Percentiles rank a stretch among this genome's conserved stretches.
Conservation (phyloP, 2,329 filamentous ascomycete species). For the Fusarium chaquense region DNA sequence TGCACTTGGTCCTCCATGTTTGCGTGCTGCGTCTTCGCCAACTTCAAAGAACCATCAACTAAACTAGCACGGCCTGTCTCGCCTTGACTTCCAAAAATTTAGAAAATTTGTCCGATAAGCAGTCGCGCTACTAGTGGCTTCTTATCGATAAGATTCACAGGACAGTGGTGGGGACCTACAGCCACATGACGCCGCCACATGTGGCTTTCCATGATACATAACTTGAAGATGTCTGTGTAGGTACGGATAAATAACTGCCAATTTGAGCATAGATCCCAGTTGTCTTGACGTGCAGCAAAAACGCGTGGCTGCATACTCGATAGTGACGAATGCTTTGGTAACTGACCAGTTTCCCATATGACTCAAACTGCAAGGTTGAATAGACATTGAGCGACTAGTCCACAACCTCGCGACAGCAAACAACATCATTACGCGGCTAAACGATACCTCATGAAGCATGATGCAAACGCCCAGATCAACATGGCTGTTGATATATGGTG, state of each 20-base stretch:
- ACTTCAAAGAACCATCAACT: slow-evolving; percentile 39
- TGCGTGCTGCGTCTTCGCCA: slow-evolving; percentile 49
- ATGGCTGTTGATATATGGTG: neutral
- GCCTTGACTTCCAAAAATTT: slow-evolving; percentile 45
- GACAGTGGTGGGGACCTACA: neutral
- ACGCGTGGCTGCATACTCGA: slow-evolving; percentile 4
- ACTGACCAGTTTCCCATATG: neutral
- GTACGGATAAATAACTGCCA: slow-evolving; percentile 27
- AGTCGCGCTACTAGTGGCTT: slow-evolving; percentile 4
- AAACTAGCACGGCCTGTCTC: slow-evolving; percentile 33
- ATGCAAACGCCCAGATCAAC: neutral
- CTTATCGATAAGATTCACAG: slow-evolving; percentile 41
- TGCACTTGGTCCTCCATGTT: slow-evolving; percentile 86
- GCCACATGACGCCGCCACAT: slow-evolving; percentile 12
- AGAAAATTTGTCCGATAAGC: slow-evolving; percentile 45
- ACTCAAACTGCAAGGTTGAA: neutral
- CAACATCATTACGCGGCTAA: slow-evolving; percentile 5
- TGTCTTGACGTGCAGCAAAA: slow-evolving; percentile 15
- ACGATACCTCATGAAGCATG: slow-evolving; percentile 3
- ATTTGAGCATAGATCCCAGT: slow-evolving; percentile 35
- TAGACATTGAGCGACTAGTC: neutral
- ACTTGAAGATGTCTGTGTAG: neutral
- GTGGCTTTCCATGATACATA: slow-evolving; percentile 9
- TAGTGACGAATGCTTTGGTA: slow-evolving; percentile 22
- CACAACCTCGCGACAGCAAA: no score